Conservation (phyloP, 208 protist genomes). For the Crithidia sp. region DNA sequence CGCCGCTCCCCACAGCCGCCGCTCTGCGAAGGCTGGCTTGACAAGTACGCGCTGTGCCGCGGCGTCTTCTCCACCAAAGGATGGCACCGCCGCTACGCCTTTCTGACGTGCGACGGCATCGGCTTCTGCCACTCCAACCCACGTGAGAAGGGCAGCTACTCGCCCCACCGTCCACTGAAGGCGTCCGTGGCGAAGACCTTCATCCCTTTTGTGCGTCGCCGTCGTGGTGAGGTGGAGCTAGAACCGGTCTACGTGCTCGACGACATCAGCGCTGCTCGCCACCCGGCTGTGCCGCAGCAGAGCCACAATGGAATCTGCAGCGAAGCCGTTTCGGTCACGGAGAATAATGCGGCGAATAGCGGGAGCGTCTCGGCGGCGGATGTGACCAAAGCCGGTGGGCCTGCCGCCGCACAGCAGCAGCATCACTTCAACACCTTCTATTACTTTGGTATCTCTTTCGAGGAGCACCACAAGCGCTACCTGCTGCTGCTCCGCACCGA, state of each 20-base stretch:
- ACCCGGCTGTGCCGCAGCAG: constrained; percentile 43
- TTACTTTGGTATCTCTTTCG: constrained; percentile 68
- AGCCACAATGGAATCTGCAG: constrained; percentile 43
- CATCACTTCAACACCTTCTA: constrained; percentile 20
- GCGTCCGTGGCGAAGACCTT: constrained; percentile 35
- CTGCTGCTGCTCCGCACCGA: constrained; percentile 60
- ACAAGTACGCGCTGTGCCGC: constrained; percentile 63
- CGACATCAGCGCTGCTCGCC: constrained; percentile 43
- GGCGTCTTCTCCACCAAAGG: constrained; percentile 42
- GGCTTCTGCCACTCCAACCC: constrained; percentile 45
- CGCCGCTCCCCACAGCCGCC: constrained; percentile 17
- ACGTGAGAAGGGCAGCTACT: constrained; percentile 17
- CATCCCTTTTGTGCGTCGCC: constrained; percentile 42
- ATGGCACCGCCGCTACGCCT: constrained; percentile 59
- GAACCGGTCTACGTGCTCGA: constrained; percentile 59
- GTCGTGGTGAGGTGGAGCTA: constrained; percentile 26
- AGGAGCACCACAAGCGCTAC: constrained; percentile 48
- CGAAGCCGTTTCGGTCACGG: constrained; percentile 4
- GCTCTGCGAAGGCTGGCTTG: constrained; percentile 67
- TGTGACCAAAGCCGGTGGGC: background rate
- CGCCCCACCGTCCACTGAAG: background rate
- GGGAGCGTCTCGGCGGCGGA: background rate
- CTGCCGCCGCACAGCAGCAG: background rate
- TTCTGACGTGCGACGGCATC: constrained; percentile 53
- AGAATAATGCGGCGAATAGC: constrained; percentile 7